phyloP scores from a whole-genome alignment of 139 green algal species.

The Micractinium conductrix region DNA sequence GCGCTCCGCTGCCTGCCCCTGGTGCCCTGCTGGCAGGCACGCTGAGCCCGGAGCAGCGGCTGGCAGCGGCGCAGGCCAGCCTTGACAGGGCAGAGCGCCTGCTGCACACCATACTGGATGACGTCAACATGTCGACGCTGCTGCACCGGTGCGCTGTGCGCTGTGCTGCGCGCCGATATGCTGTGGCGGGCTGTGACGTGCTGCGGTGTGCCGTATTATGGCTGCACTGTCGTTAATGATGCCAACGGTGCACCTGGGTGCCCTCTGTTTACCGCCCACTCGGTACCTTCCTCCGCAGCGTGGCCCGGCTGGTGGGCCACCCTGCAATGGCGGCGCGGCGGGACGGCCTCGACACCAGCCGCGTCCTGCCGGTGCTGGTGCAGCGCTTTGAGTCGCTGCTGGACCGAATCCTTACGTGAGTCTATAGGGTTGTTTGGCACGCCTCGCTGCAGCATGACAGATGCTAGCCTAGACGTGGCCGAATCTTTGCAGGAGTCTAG shows the following conservation, averaged over 20 bases:
- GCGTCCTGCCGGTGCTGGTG: constrained; percentile 7
- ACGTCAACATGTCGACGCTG: constrained; percentile 38
- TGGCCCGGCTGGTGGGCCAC: background rate
- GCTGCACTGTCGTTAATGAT: background rate
- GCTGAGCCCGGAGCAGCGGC: background rate
- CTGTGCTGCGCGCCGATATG: background rate
- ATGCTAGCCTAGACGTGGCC: too few species aligned
- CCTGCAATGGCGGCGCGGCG: background rate
- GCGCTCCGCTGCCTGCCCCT: background rate
- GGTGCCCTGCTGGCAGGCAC: background rate
- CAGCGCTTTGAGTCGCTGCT: constrained; percentile 24
- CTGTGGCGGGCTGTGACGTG: background rate
- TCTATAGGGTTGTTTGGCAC: too few species aligned
- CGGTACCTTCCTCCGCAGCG: background rate
- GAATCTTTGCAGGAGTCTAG: too few species aligned
- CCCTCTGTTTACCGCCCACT: background rate
- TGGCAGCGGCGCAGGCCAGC: background rate
- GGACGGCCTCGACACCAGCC: background rate
- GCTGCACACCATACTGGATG: background rate
- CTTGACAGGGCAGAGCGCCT: background rate
- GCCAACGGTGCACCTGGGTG: background rate
- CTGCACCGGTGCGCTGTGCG: constrained; percentile 4
- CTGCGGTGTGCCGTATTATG: background rate
- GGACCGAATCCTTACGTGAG: background rate
- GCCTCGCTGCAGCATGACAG: too few species aligned